Percentiles rank a stretch among this genome's conserved stretches.
Evolutionary conservation across 2,329 filamentous ascomycete genomes (phyloP).

Genomic region (Pseudocercospora vitis): DNA sequence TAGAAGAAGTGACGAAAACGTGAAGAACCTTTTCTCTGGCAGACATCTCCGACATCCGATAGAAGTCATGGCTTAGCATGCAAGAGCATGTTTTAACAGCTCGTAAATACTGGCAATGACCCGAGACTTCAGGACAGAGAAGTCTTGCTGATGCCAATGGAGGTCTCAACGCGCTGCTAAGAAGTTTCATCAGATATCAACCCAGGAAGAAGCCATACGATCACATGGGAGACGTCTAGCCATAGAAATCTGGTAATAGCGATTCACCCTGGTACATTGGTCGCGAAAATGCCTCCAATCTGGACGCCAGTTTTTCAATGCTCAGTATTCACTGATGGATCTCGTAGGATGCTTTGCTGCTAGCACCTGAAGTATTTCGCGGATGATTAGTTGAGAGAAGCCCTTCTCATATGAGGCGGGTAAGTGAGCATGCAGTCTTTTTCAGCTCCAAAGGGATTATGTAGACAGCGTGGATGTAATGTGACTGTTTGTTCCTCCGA

Average conservation of each 20-base stretch:
- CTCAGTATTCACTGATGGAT: too few species aligned
- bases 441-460: background rate
- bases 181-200: background rate
- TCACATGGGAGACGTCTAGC: too few species aligned
- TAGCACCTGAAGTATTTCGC: background rate
- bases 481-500: background rate
- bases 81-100: background rate
- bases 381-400: background rate
- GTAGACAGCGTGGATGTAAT: background rate
- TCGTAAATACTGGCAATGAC: too few species aligned
- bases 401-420: background rate
- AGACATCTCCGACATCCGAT: constrained; percentile 8
- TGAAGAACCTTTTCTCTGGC: constrained; percentile 11
- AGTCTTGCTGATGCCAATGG: too few species aligned
- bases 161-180: background rate
- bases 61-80: background rate
- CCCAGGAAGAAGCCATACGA: too few species aligned
- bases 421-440: background rate
- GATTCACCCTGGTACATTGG: too few species aligned
- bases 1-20: constrained; percentile 20
- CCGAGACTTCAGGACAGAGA: too few species aligned
- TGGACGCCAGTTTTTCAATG: too few species aligned
- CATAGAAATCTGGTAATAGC: too few species aligned
- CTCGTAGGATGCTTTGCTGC: too few species aligned
- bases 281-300: too few species aligned